Evolutionary conservation across 1,139 yeast species (phyloP), one percentile per base, ranked within the genome.

Genomic region (Pneumocystis murina): DNA sequence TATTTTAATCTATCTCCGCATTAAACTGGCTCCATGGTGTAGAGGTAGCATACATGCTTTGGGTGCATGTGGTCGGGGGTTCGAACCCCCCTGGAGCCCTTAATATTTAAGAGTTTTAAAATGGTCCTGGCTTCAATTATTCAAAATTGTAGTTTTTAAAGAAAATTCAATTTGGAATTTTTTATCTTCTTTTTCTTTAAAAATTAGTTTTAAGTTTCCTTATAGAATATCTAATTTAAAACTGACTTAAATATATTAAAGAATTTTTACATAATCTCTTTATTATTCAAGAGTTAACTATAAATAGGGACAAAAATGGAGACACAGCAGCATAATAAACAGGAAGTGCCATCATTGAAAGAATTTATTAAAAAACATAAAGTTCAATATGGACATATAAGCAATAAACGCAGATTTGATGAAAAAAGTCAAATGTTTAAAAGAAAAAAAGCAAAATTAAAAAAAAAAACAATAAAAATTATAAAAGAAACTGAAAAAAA

Each of bases 321-420:
- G 8, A n/a, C 54, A 30, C 33, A 40, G 28, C 64, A 62, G 28
- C 60, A 57, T 33, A 62, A 48, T 39, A 62, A 62, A n/a, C 64
- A 62, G 24, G 63, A 59, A 28, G 62, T n/a, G 2, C 65, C 64
- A 38, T 58, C 59, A 24, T 38, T 62, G 6, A 24, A 59, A 30
- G 62, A 48, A 33, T 60, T 20, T 30, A 3, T n/a, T 38, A 17
- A 40, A 36, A 35, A 62, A 38, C 30, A 43, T 36, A 1, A 38
- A 38, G 39, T 17, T 58, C 55, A 28, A 24, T 24, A 40, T 39
- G 14, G 16, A 60, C 62, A 16, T 12, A 28, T 20, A 17, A 33
- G 17, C 16, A 58, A 38, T 20, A 58, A 58, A 30, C 43, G 30
- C 28, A 58, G 7, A 12, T 20, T 40, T 40, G 30, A 59, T 20